These are phyloP conservation scores for Sophora flavescens DNA, from an alignment of 306 rosid species.

Conservation along the genomic window DNA sequence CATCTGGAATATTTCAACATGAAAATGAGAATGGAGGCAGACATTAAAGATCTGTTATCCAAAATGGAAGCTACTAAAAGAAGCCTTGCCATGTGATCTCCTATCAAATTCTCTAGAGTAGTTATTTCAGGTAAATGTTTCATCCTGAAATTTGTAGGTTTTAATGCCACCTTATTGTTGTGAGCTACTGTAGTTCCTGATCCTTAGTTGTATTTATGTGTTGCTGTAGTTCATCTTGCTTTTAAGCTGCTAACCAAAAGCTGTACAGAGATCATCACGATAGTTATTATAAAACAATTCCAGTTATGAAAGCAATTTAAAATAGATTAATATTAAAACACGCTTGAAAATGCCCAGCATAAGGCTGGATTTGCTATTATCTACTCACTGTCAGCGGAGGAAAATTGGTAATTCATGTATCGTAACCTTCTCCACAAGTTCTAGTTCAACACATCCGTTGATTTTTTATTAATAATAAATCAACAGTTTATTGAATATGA, in stretches of 20 bases:
- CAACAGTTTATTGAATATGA: too few relatives aligned
- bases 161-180: constrained; percentile 45
- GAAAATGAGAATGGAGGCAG: constrained; percentile 93
- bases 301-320: constrained; percentile 47
- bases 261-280: constrained; percentile 62
- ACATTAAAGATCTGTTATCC: constrained; percentile 80
- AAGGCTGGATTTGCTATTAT: constrained; percentile 33
- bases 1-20: constrained; percentile 82
- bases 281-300: constrained; percentile 52
- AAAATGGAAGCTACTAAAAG: constrained; percentile 97
- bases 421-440: too few relatives aligned
- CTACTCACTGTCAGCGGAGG: constrained; percentile 22
- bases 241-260: constrained; percentile 68
- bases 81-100: constrained; percentile 71
- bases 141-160: constrained; percentile 53
- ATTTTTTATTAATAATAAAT: too few relatives aligned
- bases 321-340: constrained; percentile 30
- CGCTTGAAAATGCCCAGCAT: constrained; percentile 12
- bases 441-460: too few relatives aligned
- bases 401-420: not conserved
- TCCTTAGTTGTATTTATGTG: constrained; percentile 53
- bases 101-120: constrained; percentile 43
- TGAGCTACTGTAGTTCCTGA: constrained; percentile 48
- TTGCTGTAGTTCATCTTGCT: constrained; percentile 46
- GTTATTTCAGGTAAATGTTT: constrained; percentile 53